phyloP scores from a whole-genome alignment of 1,284 basidiomycete genomes.

The Athelia psychrophila region DNA sequence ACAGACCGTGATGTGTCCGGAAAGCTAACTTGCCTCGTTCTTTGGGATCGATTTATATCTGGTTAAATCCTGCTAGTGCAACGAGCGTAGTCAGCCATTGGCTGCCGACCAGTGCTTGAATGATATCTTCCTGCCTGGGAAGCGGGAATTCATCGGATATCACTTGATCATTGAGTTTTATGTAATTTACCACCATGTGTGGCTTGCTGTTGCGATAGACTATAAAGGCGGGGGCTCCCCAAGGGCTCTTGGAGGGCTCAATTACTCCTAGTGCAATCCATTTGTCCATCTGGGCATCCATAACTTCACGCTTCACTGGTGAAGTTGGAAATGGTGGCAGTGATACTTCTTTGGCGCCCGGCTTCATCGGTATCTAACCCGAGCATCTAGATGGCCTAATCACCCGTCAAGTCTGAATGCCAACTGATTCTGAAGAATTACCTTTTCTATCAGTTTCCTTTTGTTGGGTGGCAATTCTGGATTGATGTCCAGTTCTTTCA shows the following conservation, averaged over 20 bases:
- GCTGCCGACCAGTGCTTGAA: slow-evolving; percentile 29
- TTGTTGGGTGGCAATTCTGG: slow-evolving; percentile 9
- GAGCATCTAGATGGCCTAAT: slow-evolving; percentile 17
- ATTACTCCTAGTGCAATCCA: slow-evolving; percentile 22
- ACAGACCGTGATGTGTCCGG: slow-evolving; percentile 34
- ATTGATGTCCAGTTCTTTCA: slow-evolving; percentile 12
- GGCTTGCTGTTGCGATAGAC: slow-evolving; percentile 22
- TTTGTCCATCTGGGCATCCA: slow-evolving; percentile 24
- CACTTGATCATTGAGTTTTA: slow-evolving; percentile 27
- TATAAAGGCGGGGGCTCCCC: slow-evolving; percentile 22
- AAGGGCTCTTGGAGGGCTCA: slow-evolving; percentile 25
- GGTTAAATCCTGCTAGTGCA: slow-evolving; percentile 37
- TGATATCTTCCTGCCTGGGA: slow-evolving; percentile 33
- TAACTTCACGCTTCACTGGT: slow-evolving; percentile 22
- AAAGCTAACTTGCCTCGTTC: slow-evolving; percentile 34
- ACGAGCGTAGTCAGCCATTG: slow-evolving; percentile 33
- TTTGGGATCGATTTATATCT: slow-evolving; percentile 26
- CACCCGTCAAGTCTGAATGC: slow-evolving; percentile 23
- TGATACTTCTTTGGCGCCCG: slow-evolving; percentile 16
- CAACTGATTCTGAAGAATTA: slow-evolving; percentile 7
- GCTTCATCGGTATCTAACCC: slow-evolving; percentile 14
- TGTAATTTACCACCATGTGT: slow-evolving; percentile 23
- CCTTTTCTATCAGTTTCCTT: slow-evolving; percentile 5
- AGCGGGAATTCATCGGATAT: slow-evolving; percentile 40
- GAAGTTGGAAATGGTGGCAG: slow-evolving; percentile 21